A percentile compares a stretch with the other conserved stretches of the same genome.
phyloP scores from a whole-genome alignment of 768 basidiomycete genomes.

The Trametes maxima region DNA sequence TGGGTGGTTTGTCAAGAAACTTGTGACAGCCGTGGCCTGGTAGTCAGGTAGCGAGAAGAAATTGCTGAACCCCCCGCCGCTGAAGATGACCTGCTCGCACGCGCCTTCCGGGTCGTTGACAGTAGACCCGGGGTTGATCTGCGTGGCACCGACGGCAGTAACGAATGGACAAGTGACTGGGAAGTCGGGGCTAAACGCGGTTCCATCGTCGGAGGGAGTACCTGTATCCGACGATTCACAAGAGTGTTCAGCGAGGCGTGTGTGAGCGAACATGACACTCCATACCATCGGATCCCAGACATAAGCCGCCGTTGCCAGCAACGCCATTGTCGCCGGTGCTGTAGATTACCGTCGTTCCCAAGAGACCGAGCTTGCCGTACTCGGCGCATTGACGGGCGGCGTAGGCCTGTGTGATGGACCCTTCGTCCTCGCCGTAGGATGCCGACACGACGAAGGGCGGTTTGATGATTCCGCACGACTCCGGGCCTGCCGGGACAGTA shows the following conservation, averaged over 20 bases:
- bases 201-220: constrained; percentile 27
- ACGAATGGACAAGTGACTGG: constrained; percentile 48
- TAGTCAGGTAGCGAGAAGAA: constrained; percentile 41
- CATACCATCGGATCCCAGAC: constrained; percentile 36
- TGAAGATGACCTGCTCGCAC: constrained; percentile 40
- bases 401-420: constrained; percentile 36
- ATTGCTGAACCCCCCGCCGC: constrained; percentile 45
- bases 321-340: constrained; percentile 48
- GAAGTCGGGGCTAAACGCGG: constrained; percentile 45
- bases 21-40: constrained; percentile 35
- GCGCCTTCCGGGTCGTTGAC: constrained; percentile 40
- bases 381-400: constrained; percentile 45
- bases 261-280: neutral
- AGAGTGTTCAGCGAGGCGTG: neutral
- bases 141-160: constrained; percentile 39
- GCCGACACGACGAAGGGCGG: constrained; percentile 45
- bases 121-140: constrained; percentile 37
- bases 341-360: constrained; percentile 43
- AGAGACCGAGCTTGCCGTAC: constrained; percentile 44
- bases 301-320: constrained; percentile 37
- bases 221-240: constrained; percentile 24
- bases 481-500: constrained; percentile 25
- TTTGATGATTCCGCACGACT: constrained; percentile 40
- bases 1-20: constrained; percentile 35
- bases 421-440: constrained; percentile 43